Evolutionary conservation across 169 alveolate species (phyloP).

Genomic region (Plasmodium fragile): DNA sequence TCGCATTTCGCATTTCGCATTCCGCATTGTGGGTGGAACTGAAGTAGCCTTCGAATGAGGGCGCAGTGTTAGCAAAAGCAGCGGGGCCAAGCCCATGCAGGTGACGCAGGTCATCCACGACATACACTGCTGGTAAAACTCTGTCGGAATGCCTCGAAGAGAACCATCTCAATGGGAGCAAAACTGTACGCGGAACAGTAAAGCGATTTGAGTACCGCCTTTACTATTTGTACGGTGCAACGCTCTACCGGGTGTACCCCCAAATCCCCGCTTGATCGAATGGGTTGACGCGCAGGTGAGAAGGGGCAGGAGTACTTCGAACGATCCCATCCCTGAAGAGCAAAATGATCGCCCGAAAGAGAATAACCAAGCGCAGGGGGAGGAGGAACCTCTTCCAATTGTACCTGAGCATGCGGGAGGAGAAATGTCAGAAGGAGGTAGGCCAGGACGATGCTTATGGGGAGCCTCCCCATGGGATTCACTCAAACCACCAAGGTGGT

Average conservation of each 20-base stretch:
- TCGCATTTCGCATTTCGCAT: background rate
- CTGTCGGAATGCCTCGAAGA: background rate
- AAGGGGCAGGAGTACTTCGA: background rate
- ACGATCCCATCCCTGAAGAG: background rate
- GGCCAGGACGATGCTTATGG: background rate
- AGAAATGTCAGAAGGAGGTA: background rate
- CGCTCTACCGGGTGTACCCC: background rate
- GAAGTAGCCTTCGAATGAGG: background rate
- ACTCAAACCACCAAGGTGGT: slow-evolving; percentile 25
- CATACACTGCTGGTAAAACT: background rate
- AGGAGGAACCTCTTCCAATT: slow-evolving; percentile 37
- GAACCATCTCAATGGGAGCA: background rate
- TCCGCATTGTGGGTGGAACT: background rate
- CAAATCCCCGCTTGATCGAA: background rate
- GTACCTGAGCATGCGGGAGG: slow-evolving; percentile 51
- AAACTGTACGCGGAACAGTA: background rate
- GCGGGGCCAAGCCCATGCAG: background rate
- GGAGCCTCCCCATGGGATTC: background rate
- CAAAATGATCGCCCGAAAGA: background rate
- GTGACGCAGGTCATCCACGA: background rate
- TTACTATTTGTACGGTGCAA: background rate
- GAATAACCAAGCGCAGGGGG: background rate
- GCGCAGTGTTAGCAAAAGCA: background rate
- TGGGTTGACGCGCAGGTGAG: background rate
- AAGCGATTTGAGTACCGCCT: background rate